Base-by-base conservation (phyloP, 78 protist species). In the Thecamonas trahens region DNA sequence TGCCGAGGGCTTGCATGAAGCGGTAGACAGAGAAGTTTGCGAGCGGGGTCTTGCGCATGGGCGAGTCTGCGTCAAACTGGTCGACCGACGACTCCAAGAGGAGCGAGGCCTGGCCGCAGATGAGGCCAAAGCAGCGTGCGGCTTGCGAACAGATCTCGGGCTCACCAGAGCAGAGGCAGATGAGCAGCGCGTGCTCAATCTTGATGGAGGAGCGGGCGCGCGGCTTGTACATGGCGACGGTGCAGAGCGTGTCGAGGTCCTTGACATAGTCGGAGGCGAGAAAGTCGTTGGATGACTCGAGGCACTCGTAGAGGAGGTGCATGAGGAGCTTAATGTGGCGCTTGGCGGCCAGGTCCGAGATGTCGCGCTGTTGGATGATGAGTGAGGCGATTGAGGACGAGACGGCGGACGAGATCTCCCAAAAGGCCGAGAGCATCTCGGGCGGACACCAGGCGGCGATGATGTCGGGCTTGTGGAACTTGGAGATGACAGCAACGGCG, bases 141-240 rank as follows among this genome's bases (percentile, higher is more conserved):
- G 83, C 76, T n/a, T 77, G 64, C 0, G 76, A 53, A 35, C 78
- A 62, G 47, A 81, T 66, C 37, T 81, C 82, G 14, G 86, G 78
- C 28, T 76, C 81, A 0, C 74, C 59, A 20, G 79, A 76, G 29
- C 86, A 76, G 2, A 81, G 65, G 29, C 69, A 82, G 29, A 76
- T 76, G 9, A 81, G 62, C 2, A 81, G 70, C 7, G 86, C 86
- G 22, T 67, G 72, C 39, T 81, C 86, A 4, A 81, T 28, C 57
- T 66, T 76, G 0, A 74, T 76, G 26, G 54, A 44, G 17, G 44
- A 39, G 17, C 44, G 44, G 7, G 3, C 7, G 44, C 7, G 44
- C 17, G 3, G 17, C 44, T 39, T 3, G 44, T 8, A 8, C 44
- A 7, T 8, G 17, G 44, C 44, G 44, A 3, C 22, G 34, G 3